Evolutionary conservation across 2,329 filamentous ascomycete genomes (phyloP), one percentile per base, ranked within the genome.

Genomic region (Aspergillus awamori): DNA sequence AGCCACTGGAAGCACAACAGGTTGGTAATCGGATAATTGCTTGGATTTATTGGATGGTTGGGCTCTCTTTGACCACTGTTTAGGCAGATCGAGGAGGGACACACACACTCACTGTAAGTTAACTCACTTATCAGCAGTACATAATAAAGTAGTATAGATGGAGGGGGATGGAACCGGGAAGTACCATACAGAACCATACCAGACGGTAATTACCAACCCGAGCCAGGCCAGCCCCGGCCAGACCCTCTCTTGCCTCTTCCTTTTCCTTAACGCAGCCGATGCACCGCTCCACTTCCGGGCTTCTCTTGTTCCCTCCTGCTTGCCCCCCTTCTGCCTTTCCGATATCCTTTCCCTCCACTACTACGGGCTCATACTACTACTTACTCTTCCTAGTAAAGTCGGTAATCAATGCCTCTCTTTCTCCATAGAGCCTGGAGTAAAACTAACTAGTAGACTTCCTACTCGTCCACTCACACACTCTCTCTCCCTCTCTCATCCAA

Each of bases 241-340:
- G 47, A 28, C 47, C 47, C 45, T 51, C 30, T 30, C 13, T 30
- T 17, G 47, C 26, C 47, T 30, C 26, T 30, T 36, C 47, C n/a
- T 8, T 51, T 51, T 51, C 13, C 47, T 33, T 33, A 51, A 43
- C 15, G 47, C 47, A 51, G 47, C 47, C 26, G 47, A 51, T 51
- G 47, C 41, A 45, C 15, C 10, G 47, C 47, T 51, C 47, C 47
- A 51, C 47, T 30, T 51, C 47, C 47, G 47, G 45, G 45, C 45
- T 43, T 11, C 30, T 39, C 52, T 22, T 22, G 30, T 36, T 24
- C 48, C 48, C 24, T 20, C 38, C 22, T 20, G 20, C 20, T 20
- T 20, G 20, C 48, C 57, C 57, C 51, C 52, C 52, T 30, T 30
- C 28, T 30, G 11, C 56, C 56, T 53, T 58, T 53, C 56, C 56